Conservation (phyloP, 805 yeast genomes). For the Cyberlindnera mississippiensis region DNA sequence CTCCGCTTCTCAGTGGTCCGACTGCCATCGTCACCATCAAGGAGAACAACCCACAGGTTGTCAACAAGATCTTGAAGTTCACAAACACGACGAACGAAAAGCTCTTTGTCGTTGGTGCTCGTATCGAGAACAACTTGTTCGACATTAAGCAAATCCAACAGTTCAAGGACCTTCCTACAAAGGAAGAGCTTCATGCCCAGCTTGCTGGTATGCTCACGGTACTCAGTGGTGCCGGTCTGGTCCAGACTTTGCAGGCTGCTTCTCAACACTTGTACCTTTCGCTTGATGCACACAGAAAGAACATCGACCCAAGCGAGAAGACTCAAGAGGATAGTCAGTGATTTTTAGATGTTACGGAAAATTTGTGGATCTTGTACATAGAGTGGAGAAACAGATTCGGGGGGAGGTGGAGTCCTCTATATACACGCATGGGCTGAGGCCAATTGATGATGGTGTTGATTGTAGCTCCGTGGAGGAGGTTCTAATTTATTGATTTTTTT, state of each 20-base stretch:
- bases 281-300: constrained; percentile 57
- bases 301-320: constrained; percentile 29
- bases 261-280: constrained; percentile 68
- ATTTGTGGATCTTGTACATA: too few species aligned
- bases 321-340: constrained; percentile 4
- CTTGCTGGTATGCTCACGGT: constrained; percentile 79
- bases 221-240: constrained; percentile 87
- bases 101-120: constrained; percentile 81
- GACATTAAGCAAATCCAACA: constrained; percentile 48
- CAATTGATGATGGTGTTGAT: too few species aligned
- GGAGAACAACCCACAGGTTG: constrained; percentile 64
- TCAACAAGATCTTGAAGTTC: constrained; percentile 56
- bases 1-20: constrained; percentile 75
- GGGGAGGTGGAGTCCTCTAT: too few species aligned
- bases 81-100: constrained; percentile 65
- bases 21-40: constrained; percentile 73
- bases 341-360: too few species aligned
- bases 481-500: too few species aligned
- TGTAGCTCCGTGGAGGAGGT: too few species aligned
- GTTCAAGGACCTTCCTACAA: constrained; percentile 71
- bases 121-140: constrained; percentile 58
- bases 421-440: too few species aligned
- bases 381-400: too few species aligned
- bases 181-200: constrained; percentile 72
- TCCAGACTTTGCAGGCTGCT: constrained; percentile 71